Percentiles rank a stretch among this genome's conserved stretches.
Conservation (phyloP, 192 early-diverging fungal genomes). For the Coemansia sp. region DNA sequence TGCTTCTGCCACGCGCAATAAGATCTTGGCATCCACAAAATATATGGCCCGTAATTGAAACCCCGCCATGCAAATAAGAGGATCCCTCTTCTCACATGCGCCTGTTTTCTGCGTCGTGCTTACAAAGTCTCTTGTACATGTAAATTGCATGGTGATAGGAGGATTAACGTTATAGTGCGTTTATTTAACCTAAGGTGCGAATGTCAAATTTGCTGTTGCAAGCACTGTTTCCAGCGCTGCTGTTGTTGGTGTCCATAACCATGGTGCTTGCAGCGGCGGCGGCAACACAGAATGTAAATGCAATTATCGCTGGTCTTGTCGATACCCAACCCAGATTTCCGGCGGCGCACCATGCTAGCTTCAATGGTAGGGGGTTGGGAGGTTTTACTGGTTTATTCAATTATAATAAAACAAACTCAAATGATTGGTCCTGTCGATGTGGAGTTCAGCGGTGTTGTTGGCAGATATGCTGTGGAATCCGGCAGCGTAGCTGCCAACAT, state of each 20-base stretch:
- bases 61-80: background rate
- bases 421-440: background rate
- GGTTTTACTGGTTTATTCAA: no score
- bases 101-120: background rate
- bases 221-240: background rate
- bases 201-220: background rate
- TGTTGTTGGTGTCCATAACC: background rate
- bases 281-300: background rate
- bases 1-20: background rate
- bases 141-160: background rate
- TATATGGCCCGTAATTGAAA: background rate
- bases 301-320: background rate
- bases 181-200: background rate
- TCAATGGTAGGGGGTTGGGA: no score
- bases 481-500: background rate
- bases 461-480: background rate
- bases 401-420: no score
- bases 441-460: background rate
- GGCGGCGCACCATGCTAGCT: no score
- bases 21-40: background rate
- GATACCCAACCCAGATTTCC: no score
- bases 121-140: background rate
- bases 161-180: background rate
- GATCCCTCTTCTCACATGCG: background rate
- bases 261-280: background rate